phyloP scores from a whole-genome alignment of 495 filamentous ascomycete species.

The Peziza echinospora region DNA sequence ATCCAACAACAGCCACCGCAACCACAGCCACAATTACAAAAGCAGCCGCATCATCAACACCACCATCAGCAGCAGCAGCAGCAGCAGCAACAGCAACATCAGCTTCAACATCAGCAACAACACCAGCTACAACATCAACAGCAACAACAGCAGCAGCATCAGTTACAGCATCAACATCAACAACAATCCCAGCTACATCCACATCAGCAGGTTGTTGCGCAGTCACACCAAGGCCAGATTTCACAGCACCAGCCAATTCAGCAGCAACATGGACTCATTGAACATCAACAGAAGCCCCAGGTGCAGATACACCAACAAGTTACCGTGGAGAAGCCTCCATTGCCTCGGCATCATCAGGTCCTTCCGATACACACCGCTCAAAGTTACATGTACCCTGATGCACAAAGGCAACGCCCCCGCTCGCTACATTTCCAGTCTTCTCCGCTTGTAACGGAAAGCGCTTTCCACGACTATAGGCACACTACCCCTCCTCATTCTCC shows the following conservation, averaged over 20 bases:
- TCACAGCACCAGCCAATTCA: background rate
- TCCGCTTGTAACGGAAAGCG: slow-evolving; percentile 2
- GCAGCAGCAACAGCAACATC: slow-evolving; percentile 18
- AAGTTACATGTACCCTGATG: slow-evolving; percentile 8
- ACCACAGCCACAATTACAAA: background rate
- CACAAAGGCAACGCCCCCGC: slow-evolving; percentile 14
- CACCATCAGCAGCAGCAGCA: background rate
- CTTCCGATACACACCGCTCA: background rate
- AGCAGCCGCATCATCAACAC: background rate
- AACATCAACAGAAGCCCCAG: slow-evolving; percentile 1
- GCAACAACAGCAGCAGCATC: background rate
- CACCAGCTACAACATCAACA: background rate
- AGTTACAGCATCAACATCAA: background rate
- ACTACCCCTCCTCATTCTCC: slow-evolving; percentile 19
- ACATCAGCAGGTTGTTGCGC: background rate
- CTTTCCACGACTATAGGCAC: slow-evolving; percentile 15
- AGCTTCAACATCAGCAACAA: background rate
- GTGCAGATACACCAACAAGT: background rate
- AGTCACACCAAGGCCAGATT: background rate
- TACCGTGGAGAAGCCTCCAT: no score
- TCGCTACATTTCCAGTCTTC: slow-evolving; percentile 14
- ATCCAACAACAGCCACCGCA: background rate
- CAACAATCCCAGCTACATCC: background rate
- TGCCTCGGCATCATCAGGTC: slow-evolving; percentile 1
- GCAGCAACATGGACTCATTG: slow-evolving; percentile 10